Percentiles rank a stretch among this genome's conserved stretches.
phyloP scores from a whole-genome alignment of 2,329 filamentous ascomycete species.

The Aureobasidium leucospermi region DNA sequence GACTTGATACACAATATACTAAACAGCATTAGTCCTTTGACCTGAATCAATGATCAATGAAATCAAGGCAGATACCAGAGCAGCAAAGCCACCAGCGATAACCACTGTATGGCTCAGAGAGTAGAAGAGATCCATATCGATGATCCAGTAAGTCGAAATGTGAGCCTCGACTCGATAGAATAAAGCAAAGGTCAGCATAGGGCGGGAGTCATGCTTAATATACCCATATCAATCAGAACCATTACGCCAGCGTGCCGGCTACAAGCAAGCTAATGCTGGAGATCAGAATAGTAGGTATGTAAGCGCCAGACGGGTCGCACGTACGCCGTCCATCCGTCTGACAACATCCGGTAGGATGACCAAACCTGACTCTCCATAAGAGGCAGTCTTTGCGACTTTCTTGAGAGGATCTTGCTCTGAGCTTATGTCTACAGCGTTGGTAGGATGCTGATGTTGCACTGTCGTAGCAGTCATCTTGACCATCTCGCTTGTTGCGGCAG shows the following conservation, averaged over 20 bases:
- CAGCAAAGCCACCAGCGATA: slow-evolving; percentile 9
- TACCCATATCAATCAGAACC: background rate
- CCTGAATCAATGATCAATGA: background rate
- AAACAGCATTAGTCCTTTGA: background rate
- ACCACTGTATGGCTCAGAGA: background rate
- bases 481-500: too few species aligned
- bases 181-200: background rate
- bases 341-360: background rate
- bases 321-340: background rate
- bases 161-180: background rate
- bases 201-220: background rate
- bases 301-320: background rate
- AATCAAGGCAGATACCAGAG: background rate
- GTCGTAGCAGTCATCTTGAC: too few species aligned
- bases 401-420: too few species aligned
- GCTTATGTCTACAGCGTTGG: too few species aligned
- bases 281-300: background rate
- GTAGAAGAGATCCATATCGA: background rate
- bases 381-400: too few species aligned
- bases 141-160: background rate
- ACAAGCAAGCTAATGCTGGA: background rate
- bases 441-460: too few species aligned
- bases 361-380: background rate
- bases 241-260: background rate
- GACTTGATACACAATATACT: slow-evolving; percentile 13